phyloP scores from a whole-genome alignment of 345 rosid species.

The Hibiscus mutabilis region DNA sequence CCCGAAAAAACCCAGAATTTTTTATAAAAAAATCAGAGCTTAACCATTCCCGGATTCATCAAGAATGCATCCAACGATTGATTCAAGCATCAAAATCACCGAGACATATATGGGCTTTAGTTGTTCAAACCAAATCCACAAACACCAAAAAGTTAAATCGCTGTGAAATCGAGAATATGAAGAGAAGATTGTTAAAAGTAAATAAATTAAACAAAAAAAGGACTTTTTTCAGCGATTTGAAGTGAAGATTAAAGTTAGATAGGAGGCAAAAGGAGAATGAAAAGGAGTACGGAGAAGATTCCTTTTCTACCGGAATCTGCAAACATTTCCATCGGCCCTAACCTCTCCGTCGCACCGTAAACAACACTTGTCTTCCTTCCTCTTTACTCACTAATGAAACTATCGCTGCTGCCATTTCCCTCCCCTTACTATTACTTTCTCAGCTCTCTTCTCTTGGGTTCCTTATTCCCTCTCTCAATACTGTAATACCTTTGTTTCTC shows the following conservation, averaged over 20 bases:
- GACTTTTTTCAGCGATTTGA: neutral
- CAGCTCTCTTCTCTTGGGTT: neutral
- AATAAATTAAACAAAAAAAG: constrained; percentile 1
- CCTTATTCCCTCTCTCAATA: neutral
- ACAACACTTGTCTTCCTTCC: neutral
- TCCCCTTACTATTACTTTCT: no score
- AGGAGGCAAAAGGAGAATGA: constrained; percentile 62
- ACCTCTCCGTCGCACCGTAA: neutral
- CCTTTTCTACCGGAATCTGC: constrained; percentile 46
- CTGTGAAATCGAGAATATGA: neutral
- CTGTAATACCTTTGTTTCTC: constrained; percentile 3
- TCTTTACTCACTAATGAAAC: neutral
- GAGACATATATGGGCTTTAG: neutral
- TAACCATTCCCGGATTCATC: constrained; percentile 37
- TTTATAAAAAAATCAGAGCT: neutral
- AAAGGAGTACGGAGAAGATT: constrained; percentile 61
- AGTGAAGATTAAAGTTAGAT: constrained; percentile 24
- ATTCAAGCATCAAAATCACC: constrained; percentile 2
- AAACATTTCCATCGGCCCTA: constrained; percentile 48
- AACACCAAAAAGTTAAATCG: neutral
- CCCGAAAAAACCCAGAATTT: neutral
- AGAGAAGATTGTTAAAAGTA: constrained; percentile 9
- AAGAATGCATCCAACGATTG: constrained; percentile 29
- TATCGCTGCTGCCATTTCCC: neutral
- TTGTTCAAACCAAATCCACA: neutral